These are phyloP conservation scores for Marchantia paleacea DNA, from an alignment of 225 moss, liverwort and hornwort species.

Conservation along the genomic window DNA sequence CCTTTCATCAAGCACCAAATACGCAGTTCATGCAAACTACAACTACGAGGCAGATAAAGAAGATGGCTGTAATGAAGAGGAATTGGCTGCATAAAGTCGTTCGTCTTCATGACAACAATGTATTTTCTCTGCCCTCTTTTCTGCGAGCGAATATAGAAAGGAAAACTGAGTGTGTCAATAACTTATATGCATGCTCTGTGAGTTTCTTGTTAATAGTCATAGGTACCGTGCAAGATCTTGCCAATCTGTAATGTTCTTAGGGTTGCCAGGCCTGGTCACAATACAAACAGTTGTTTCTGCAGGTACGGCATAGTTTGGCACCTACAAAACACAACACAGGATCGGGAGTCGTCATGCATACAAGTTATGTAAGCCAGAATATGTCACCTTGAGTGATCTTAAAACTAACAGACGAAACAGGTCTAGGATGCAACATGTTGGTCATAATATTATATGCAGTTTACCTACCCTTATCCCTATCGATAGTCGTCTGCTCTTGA, in stretches of 20 bases:
- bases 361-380: background rate
- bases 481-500: too few species aligned
- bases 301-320: slow-evolving; percentile 36
- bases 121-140: too few species aligned
- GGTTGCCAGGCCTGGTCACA: slow-evolving; percentile 37
- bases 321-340: slow-evolving; percentile 11
- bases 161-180: too few species aligned
- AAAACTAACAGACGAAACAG: background rate
- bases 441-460: background rate
- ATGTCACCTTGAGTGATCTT: background rate
- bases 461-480: background rate
- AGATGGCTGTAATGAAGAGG: background rate
- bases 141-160: too few species aligned
- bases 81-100: background rate
- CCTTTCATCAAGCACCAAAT: background rate
- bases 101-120: too few species aligned
- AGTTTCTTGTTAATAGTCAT: too few species aligned
- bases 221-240: slow-evolving; percentile 26
- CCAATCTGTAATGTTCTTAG: slow-evolving; percentile 33
- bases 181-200: too few species aligned
- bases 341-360: background rate
- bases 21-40: background rate
- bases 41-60: background rate
- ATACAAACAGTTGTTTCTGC: slow-evolving; percentile 41
- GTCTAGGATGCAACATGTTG: background rate